Percentiles rank a stretch among this genome's conserved stretches.
Evolutionary conservation across 202 grass and related monocot genomes (phyloP).

Genomic region (Tripidium arundinaceum): DNA sequence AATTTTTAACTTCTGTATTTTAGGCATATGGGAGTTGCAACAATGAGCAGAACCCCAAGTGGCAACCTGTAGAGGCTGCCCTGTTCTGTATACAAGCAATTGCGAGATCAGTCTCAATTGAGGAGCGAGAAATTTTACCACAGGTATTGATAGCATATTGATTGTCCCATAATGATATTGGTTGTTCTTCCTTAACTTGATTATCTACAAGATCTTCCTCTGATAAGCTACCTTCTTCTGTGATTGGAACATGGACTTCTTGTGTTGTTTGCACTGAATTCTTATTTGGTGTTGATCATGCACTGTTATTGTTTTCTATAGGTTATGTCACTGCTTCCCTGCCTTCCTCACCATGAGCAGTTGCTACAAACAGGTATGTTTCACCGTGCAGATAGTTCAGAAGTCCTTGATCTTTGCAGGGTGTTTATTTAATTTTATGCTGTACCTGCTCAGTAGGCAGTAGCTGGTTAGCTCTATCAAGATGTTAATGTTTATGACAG

Average conservation of each 20-base stretch:
- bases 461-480: constrained; percentile 24
- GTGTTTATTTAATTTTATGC: constrained; percentile 1
- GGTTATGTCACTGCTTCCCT: constrained; percentile 86
- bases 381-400: constrained; percentile 26
- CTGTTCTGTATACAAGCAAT: constrained; percentile 95
- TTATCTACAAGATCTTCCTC: constrained; percentile 1
- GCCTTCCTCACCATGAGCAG: constrained; percentile 63
- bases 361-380: constrained; percentile 84
- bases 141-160: constrained; percentile 51
- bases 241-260: background rate
- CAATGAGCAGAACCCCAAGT: constrained; percentile 55
- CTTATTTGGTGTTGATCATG: constrained; percentile 6
- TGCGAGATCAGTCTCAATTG: constrained; percentile 69
- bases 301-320: constrained; percentile 39
- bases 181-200: background rate
- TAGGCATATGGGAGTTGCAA: constrained; percentile 66
- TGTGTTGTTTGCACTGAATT: background rate
- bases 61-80: constrained; percentile 91
- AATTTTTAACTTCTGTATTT: constrained; percentile 26
- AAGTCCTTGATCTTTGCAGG: constrained; percentile 3
- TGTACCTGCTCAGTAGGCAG: background rate
- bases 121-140: constrained; percentile 82
- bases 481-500: constrained; percentile 11
- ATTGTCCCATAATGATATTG: background rate
- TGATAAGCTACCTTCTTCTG: background rate